Conservation (phyloP, 2,329 filamentous ascomycete genomes). For the Mariannaea sp. region DNA sequence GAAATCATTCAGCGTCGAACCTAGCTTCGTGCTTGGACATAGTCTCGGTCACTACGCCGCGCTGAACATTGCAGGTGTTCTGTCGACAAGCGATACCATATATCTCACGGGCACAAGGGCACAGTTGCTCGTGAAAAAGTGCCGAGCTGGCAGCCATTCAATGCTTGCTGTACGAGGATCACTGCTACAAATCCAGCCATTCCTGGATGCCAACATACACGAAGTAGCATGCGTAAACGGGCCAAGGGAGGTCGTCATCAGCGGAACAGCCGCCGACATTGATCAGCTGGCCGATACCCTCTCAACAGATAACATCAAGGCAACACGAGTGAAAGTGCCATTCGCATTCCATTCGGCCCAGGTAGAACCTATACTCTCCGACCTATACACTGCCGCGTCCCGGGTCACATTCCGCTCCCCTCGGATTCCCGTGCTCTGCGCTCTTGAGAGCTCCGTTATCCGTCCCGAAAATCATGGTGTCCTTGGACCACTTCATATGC, state of each 20-base stretch:
- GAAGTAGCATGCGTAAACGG: slow-evolving; percentile 64
- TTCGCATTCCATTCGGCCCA: slow-evolving; percentile 45
- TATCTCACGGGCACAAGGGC: slow-evolving; percentile 65
- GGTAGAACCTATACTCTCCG: slow-evolving; percentile 49
- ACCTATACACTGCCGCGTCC: slow-evolving; percentile 45
- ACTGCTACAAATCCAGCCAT: slow-evolving; percentile 22
- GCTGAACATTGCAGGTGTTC: slow-evolving; percentile 63
- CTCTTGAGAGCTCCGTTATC: slow-evolving; percentile 3
- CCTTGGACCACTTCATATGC: too few relatives aligned
- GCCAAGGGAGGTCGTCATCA: slow-evolving; percentile 60
- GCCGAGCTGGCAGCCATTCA: slow-evolving; percentile 44
- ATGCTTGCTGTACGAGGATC: slow-evolving; percentile 40
- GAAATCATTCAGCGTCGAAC: slow-evolving; percentile 44
- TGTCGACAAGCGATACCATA: slow-evolving; percentile 65
- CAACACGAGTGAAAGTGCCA: slow-evolving; percentile 38
- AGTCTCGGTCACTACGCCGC: slow-evolving; percentile 49
- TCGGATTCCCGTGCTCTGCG: slow-evolving; percentile 7
- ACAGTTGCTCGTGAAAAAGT: slow-evolving; percentile 57
- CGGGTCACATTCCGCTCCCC: slow-evolving; percentile 2
- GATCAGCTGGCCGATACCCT: slow-evolving; percentile 14
- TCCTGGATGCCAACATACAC: too few relatives aligned
- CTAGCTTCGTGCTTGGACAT: slow-evolving; percentile 52
- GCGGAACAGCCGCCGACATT: slow-evolving; percentile 12
- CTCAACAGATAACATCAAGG: slow-evolving; percentile 33
- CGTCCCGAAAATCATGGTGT: too few relatives aligned